Percentiles rank a stretch among this genome's conserved stretches.
phyloP scores from a whole-genome alignment of 306 rosid species.

The Prinsepia uniflora region DNA sequence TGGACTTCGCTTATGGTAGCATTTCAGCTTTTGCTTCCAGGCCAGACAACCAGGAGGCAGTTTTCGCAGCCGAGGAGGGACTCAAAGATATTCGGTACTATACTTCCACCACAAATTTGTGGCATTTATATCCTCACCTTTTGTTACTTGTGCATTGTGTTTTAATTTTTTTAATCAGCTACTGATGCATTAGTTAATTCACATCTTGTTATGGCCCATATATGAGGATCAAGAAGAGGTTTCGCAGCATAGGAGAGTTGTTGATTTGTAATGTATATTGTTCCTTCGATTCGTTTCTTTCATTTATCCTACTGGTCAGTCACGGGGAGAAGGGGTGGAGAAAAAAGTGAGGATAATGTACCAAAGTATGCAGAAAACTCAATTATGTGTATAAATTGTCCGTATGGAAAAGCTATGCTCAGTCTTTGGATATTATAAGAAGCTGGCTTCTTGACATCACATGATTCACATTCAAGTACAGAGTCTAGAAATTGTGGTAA shows the following conservation, averaged over 20 bases:
- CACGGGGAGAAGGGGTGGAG: background rate
- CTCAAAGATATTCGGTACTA: slow-evolving; percentile 68
- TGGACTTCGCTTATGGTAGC: slow-evolving; percentile 87
- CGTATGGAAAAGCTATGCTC: background rate
- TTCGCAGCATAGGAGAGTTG: background rate
- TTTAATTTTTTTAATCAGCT: background rate
- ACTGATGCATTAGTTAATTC: background rate
- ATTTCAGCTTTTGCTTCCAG: slow-evolving; percentile 86
- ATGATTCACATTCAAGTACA: no score
- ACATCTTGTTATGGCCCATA: background rate
- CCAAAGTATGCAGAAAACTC: background rate
- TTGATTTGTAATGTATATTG: background rate
- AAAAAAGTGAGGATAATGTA: background rate
- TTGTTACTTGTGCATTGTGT: no score
- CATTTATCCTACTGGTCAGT: background rate
- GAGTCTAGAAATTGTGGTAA: no score
- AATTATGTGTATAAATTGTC: background rate
- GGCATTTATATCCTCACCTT: background rate
- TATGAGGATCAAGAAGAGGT: background rate
- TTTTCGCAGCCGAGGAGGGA: slow-evolving; percentile 85
- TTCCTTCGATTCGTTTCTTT: background rate
- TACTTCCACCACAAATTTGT: background rate
- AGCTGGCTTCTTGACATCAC: no score
- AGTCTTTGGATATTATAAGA: background rate
- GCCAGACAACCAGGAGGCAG: slow-evolving; percentile 80